Evolutionary conservation across 176 grass and related monocot species (phyloP).

Genomic region (Phoenix roebelenii): DNA sequence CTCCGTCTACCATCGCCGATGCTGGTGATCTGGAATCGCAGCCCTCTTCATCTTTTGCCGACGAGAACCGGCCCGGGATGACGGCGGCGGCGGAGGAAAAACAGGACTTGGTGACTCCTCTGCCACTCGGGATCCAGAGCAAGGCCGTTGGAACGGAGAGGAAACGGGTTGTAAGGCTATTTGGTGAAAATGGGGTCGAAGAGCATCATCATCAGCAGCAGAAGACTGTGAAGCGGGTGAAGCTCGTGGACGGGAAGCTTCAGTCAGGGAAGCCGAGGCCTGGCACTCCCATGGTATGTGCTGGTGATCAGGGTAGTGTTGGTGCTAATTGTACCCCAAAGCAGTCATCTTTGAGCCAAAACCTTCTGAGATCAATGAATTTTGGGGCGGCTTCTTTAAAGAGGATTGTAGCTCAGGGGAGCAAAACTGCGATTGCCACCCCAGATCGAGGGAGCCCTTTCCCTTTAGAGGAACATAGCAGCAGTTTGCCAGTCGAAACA

Average conservation of each 20-base stretch:
- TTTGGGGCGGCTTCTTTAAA: no score
- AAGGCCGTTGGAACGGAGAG: constrained; percentile 19
- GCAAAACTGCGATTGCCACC: constrained; percentile 34
- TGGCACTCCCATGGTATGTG: constrained; percentile 17
- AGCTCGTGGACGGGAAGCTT: not conserved
- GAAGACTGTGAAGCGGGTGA: not conserved
- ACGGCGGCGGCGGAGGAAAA: not conserved
- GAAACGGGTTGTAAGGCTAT: constrained; percentile 31
- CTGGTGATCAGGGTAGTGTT: not conserved
- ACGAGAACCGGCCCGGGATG: constrained; percentile 47
- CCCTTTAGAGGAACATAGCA: not conserved
- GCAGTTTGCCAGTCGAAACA: constrained; percentile 5
- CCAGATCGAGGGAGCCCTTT: constrained; percentile 30
- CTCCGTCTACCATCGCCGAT: not conserved
- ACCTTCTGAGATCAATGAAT: constrained; percentile 5
- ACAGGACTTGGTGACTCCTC: not conserved
- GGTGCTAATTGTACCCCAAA: not conserved
- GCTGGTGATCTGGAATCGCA: not conserved
- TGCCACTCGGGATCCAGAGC: constrained; percentile 9
- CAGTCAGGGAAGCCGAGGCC: constrained; percentile 13
- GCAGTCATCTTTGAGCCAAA: not conserved
- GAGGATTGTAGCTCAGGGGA: not conserved
- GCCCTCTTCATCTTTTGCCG: constrained; percentile 23
- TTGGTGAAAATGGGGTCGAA: constrained; percentile 33
- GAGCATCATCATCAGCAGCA: constrained; percentile 13